Evolutionary conservation across 2,329 filamentous ascomycete genomes (phyloP), one percentile per base, ranked within the genome.

Genomic region (Purpureocillium lavendulum): DNA sequence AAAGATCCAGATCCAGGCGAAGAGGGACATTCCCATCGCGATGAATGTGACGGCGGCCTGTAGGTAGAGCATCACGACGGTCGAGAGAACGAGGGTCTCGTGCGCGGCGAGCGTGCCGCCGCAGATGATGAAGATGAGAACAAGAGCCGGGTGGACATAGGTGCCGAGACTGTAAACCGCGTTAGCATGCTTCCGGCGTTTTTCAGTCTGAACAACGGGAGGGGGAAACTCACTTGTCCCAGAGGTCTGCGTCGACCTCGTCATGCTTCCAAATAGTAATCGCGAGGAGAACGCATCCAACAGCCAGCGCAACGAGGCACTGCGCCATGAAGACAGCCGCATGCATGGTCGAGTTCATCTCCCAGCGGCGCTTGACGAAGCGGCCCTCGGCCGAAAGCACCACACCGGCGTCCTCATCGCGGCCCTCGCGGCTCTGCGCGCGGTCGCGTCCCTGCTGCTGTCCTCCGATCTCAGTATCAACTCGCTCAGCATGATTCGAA

Each of bases 71-170:
- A 56, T 38, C 1, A 43, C 49, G 2, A 54, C 43, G 0, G 52
- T 42, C 1, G 56, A 58, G 4, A 61, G 47, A 1, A 48, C 33
- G 2, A 43, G 46, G 15, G 45, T 39, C 39, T 60, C 58, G 40
- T 58, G 51, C 9, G 45, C 30, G 17, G 56, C 18, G 2, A 59
- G 40, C 9, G 49, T 47, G 2, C 26, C 38, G 7, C 50, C 46
- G 30, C 49, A 56, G 21, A 55, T 24, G 15, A 59, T 31, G 7
- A 52, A 36, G 1, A 51, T 39, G 7, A 38, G 17, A 1, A 43
- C 39, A 4, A 58, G 45, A 2, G 41, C 33, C 1, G 52, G 47
- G 8, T 50, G 45, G 2, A 48, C 46, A 2, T 51, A 42, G 7
- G 41, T 49, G 52, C 54, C 57, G 7, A 60, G 43, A 48, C 58